Evolutionary conservation across 2,329 filamentous ascomycete genomes (phyloP).

Genomic region (Beauveria bassiana): DNA sequence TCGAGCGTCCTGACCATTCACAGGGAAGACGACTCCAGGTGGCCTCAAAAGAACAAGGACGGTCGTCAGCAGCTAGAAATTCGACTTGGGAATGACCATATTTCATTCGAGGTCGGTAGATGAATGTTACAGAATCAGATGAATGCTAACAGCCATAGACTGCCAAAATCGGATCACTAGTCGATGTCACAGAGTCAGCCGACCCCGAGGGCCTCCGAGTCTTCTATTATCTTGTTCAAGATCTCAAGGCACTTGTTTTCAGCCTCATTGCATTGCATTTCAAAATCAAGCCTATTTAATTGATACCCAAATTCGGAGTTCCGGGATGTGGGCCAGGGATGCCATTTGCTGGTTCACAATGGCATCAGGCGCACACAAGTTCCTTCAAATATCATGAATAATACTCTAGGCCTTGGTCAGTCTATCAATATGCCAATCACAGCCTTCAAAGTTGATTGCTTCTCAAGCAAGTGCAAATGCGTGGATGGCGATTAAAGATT

Average conservation of each 20-base stretch:
- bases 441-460: not conserved
- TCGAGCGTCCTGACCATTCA: not conserved
- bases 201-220: conserved; percentile 94
- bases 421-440: not conserved
- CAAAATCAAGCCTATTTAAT: conserved; percentile 77
- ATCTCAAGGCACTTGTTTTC: conserved; percentile 93
- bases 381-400: not conserved
- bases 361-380: not conserved
- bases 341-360: not conserved
- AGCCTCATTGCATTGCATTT: conserved; percentile 95
- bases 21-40: conserved; percentile 96
- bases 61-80: conserved; percentile 96
- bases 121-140: not conserved
- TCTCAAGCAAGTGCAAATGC: no score
- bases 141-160: conserved; percentile 50
- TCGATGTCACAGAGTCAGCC: conserved; percentile 91
- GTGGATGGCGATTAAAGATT: not conserved
- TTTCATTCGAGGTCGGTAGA: conserved; percentile 79
- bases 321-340: not conserved
- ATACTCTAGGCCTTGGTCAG: not conserved
- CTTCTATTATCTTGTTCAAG: conserved; percentile 98
- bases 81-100: conserved; percentile 85
- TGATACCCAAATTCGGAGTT: conserved; percentile 1
- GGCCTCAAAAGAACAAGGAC: conserved; percentile 99
- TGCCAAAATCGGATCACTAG: conserved; percentile 93